A percentile compares a stretch with the other conserved stretches of the same genome.
Evolutionary conservation across 1,139 yeast genomes (phyloP).

Genomic region (Wickerhamomyces sp.): DNA sequence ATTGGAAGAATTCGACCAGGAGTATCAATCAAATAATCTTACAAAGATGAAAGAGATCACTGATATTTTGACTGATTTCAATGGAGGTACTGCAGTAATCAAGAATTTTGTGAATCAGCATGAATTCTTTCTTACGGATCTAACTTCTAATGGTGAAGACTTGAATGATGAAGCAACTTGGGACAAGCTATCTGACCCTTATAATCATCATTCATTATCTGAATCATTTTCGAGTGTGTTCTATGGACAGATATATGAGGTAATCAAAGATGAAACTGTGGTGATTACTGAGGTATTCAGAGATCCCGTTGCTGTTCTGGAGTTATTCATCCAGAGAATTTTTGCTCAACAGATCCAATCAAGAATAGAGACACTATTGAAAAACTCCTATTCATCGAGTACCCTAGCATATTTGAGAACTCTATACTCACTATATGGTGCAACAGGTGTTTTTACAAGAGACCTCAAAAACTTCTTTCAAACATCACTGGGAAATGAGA

Average conservation of each 20-base stretch:
- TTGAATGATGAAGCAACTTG: conserved; percentile 37
- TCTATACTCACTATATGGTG: conserved; percentile 58
- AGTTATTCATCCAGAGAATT: conserved; percentile 67
- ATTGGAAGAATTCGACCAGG: conserved; percentile 52
- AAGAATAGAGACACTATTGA: conserved; percentile 58
- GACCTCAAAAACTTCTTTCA: conserved; percentile 56
- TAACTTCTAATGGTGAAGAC: conserved; percentile 31
- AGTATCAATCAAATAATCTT: conserved; percentile 46
- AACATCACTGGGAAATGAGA: conserved; percentile 36
- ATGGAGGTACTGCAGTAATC: conserved; percentile 80
- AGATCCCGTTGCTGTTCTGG: conserved; percentile 60
- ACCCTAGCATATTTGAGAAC: conserved; percentile 75
- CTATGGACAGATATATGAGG: conserved; percentile 37
- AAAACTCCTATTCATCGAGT: conserved; percentile 59
- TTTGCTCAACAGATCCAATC: conserved; percentile 75
- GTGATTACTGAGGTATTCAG: conserved; percentile 71
- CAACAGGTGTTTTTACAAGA: conserved; percentile 59
- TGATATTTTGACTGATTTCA: conserved; percentile 70
- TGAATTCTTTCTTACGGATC: conserved; percentile 56
- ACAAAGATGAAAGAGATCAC: conserved; percentile 78
- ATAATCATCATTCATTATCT: conserved; percentile 32
- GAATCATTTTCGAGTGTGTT: conserved; percentile 33
- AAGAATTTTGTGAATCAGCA: conserved; percentile 81
- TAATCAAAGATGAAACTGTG: conserved; percentile 65
- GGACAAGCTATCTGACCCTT: conserved; percentile 43